These are phyloP conservation scores for Hyaloscypha hepaticicola DNA, from an alignment of 495 filamentous ascomycete genomes.

Conservation along the genomic window DNA sequence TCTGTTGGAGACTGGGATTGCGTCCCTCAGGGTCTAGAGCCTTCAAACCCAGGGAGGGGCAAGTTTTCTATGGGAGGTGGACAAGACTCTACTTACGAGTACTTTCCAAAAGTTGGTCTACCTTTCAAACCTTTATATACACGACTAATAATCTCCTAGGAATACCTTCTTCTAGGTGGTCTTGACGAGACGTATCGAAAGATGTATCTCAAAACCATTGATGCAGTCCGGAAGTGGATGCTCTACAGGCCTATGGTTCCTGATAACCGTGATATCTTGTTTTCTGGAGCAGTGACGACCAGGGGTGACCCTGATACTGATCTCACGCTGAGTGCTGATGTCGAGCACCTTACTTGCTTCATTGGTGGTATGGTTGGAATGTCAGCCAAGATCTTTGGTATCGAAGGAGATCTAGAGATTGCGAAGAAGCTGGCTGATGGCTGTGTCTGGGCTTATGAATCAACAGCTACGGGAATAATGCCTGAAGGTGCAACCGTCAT, in stretches of 20 bases:
- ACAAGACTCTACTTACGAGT: constrained; percentile 93
- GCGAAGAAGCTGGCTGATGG: constrained; percentile 84
- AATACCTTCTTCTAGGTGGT: constrained; percentile 78
- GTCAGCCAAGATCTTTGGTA: constrained; percentile 80
- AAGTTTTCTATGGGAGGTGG: constrained; percentile 74
- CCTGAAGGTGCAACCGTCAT: constrained; percentile 70
- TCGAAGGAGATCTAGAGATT: constrained; percentile 77
- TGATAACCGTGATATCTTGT: constrained; percentile 71
- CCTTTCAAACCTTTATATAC: not conserved
- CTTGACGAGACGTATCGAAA: constrained; percentile 73
- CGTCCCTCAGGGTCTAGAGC: constrained; percentile 50
- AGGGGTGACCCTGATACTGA: constrained; percentile 39
- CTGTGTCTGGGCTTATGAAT: constrained; percentile 91
- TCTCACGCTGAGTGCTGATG: constrained; percentile 54
- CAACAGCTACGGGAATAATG: constrained; percentile 83
- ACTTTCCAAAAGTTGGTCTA: constrained; percentile 72
- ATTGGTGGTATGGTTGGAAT: constrained; percentile 92
- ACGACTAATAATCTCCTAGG: constrained; percentile 28
- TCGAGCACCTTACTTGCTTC: constrained; percentile 84
- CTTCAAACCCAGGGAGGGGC: constrained; percentile 39
- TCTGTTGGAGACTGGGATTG: constrained; percentile 45
- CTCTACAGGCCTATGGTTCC: constrained; percentile 84
- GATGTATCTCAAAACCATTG: constrained; percentile 74
- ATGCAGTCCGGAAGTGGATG: constrained; percentile 70
- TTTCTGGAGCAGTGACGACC: constrained; percentile 55